phyloP scores from a whole-genome alignment of 2,329 filamentous ascomycete genomes.

The Clonostachys solani region DNA sequence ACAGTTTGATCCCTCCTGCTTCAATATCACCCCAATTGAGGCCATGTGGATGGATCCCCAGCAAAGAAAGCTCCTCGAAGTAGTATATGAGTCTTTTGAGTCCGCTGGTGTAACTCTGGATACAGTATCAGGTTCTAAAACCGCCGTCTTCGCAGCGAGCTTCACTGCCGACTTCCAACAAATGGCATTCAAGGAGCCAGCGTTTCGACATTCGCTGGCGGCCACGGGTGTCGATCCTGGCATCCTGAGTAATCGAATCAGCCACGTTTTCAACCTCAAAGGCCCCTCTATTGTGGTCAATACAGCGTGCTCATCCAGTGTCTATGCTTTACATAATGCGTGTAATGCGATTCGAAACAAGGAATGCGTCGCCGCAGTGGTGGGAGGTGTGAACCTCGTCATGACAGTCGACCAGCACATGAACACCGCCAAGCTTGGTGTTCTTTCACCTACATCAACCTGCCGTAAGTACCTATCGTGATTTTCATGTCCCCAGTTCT shows the following conservation, averaged over 20 bases:
- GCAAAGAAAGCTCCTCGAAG: conserved; percentile 13
- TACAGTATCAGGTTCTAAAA: conserved; percentile 1
- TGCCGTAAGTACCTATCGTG: conserved; percentile 9
- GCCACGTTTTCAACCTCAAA: conserved; percentile 6
- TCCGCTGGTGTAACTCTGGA: conserved; percentile 6
- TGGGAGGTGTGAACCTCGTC: conserved; percentile 21
- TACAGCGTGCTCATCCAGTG: conserved; percentile 39
- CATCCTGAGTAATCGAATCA: conserved; percentile 6
- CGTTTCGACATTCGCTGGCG: background rate
- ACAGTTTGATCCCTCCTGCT: conserved; percentile 5
- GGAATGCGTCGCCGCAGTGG: conserved; percentile 23
- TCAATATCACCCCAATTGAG: conserved; percentile 3
- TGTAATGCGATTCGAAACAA: conserved; percentile 20
- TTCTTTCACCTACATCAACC: conserved; percentile 22
- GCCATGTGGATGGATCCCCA: conserved; percentile 4
- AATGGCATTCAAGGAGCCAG: background rate
- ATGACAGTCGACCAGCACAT: conserved; percentile 15
- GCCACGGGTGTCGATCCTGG: background rate
- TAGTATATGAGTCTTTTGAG: conserved; percentile 31
- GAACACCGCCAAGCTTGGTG: conserved; percentile 12
- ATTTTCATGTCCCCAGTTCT: no score
- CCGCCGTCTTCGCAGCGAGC: background rate
- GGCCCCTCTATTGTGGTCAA: conserved; percentile 34
- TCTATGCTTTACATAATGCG: conserved; percentile 36
- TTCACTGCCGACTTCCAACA: background rate